Evolutionary conservation across 257 asterid genomes (phyloP).

Genomic region (Rhazya stricta): DNA sequence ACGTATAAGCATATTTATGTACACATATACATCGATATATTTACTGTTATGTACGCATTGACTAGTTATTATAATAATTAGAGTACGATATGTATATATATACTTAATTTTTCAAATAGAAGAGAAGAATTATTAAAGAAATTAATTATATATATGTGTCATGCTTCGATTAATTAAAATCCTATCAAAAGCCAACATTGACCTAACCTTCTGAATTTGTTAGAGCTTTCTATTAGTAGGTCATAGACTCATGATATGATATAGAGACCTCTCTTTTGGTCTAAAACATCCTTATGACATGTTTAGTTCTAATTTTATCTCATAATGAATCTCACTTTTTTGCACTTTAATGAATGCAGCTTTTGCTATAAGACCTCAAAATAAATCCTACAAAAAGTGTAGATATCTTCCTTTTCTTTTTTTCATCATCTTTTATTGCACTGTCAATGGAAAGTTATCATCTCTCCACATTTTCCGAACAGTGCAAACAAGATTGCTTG

Average conservation of each 20-base stretch:
- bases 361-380: constrained; percentile 15
- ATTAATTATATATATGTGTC: too few species aligned
- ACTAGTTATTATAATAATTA: too few species aligned
- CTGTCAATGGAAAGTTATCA: constrained; percentile 16
- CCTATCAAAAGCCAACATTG: background rate
- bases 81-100: too few species aligned
- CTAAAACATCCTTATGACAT: constrained; percentile 12
- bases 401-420: constrained; percentile 9
- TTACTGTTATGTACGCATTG: too few species aligned
- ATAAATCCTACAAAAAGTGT: constrained; percentile 3
- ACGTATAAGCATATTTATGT: too few species aligned
- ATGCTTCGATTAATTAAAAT: too few species aligned
- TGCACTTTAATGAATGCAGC: constrained; percentile 10
- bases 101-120: too few species aligned
- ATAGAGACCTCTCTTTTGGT: constrained; percentile 2
- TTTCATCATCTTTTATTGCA: constrained; percentile 9
- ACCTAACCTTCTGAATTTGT: background rate
- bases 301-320: constrained; percentile 3
- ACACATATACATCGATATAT: too few species aligned
- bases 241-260: too few species aligned
- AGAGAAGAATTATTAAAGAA: too few species aligned
- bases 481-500: constrained; percentile 38
- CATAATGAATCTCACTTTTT: constrained; percentile 9
- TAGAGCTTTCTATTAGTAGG: background rate
- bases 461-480: constrained; percentile 35